Evolutionary conservation across 73 alveolate genomes (phyloP).

Genomic region (Paramecium sonneborni): DNA sequence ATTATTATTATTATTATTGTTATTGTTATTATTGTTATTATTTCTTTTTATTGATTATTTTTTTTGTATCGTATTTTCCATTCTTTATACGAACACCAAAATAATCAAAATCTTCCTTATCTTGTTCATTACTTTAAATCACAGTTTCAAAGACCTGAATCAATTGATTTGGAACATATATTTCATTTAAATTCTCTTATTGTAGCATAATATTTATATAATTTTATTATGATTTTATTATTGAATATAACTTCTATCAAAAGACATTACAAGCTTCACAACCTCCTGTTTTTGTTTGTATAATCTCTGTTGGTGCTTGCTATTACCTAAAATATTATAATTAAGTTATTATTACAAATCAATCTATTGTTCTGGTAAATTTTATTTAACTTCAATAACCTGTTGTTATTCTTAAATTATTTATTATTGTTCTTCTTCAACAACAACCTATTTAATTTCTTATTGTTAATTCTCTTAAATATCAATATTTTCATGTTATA

Average conservation of each 20-base stretch:
- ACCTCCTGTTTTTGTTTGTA: background rate
- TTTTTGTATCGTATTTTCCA: background rate
- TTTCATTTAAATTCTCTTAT: background rate
- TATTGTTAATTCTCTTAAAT: background rate
- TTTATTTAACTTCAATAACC: background rate
- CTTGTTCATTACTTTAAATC: background rate
- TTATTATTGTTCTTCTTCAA: background rate
- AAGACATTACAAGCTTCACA: conserved; percentile 10
- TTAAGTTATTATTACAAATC: background rate
- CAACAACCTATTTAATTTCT: background rate
- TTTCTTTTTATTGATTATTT: background rate
- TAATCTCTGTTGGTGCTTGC: background rate
- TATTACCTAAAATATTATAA: background rate
- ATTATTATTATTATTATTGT: background rate
- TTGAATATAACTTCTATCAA: background rate
- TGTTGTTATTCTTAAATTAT: background rate
- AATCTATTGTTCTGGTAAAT: background rate
- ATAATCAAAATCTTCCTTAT: background rate
- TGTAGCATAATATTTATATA: background rate
- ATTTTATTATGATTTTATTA: background rate
- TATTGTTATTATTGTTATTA: background rate
- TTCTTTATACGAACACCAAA: background rate
- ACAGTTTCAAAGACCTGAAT: background rate
- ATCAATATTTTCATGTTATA: background rate
- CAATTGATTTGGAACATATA: background rate